Percentiles rank a stretch among this genome's conserved stretches.
phyloP scores from a whole-genome alignment of 1,284 basidiomycete genomes.

The Agroathelia rolfsii region DNA sequence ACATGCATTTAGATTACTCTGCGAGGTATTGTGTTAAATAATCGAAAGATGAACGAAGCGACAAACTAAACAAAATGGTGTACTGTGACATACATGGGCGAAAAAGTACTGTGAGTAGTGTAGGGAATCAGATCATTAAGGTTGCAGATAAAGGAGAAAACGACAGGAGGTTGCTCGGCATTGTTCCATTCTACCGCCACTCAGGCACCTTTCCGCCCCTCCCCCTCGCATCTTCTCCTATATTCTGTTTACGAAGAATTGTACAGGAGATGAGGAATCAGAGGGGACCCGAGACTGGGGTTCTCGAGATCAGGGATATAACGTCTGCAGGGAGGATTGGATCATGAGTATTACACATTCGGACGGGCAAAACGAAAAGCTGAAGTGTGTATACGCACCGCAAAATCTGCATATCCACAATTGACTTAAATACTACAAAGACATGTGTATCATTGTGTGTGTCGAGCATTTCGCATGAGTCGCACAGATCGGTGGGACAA shows the following conservation, averaged over 20 bases:
- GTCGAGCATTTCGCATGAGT: slow-evolving; percentile 66
- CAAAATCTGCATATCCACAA: slow-evolving; percentile 57
- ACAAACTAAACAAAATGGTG: too few species aligned
- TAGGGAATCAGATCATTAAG: neutral
- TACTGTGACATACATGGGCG: neutral
- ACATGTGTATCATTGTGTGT: slow-evolving; percentile 75
- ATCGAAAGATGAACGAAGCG: too few species aligned
- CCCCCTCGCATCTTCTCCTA: too few species aligned
- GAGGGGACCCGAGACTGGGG: slow-evolving; percentile 39
- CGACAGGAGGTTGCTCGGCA: too few species aligned
- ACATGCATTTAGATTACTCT: too few species aligned
- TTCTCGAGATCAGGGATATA: slow-evolving; percentile 51
- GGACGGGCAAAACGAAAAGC: slow-evolving; percentile 1
- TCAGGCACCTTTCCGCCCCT: too few species aligned
- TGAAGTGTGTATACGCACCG: slow-evolving; percentile 30
- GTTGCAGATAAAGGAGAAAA: neutral
- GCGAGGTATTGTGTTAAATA: too few species aligned
- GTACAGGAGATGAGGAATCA: slow-evolving; percentile 52
- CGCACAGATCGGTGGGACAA: slow-evolving; percentile 75
- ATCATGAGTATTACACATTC: neutral
- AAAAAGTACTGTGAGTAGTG: neutral
- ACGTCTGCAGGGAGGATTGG: slow-evolving; percentile 28
- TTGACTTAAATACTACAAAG: slow-evolving; percentile 80
- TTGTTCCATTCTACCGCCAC: slow-evolving; percentile 8
- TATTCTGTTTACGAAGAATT: slow-evolving; percentile 19